Evolutionary conservation across 1,139 yeast genomes (phyloP).

Genomic region (Sugiyamaella castrensis): DNA sequence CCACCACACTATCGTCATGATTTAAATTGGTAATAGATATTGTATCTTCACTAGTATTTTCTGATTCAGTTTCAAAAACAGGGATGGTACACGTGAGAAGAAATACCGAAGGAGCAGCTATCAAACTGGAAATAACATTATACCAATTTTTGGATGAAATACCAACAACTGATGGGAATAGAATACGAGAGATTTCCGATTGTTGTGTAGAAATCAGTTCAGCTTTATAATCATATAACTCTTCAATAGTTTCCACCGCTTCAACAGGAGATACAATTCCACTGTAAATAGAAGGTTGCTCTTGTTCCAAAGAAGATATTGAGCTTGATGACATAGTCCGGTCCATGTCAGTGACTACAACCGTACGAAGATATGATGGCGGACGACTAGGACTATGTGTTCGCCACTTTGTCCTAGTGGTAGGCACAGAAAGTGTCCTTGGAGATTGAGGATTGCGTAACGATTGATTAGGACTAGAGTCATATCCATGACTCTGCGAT

Average conservation of each 20-base stretch:
- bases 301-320: background rate
- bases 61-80: constrained; percentile 37
- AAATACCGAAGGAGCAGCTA: constrained; percentile 45
- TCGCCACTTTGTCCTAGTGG: background rate
- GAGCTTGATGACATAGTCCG: background rate
- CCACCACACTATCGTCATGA: background rate
- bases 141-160: constrained; percentile 27
- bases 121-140: constrained; percentile 33
- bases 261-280: background rate
- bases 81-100: constrained; percentile 51
- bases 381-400: background rate
- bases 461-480: too few species aligned
- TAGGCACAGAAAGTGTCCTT: background rate
- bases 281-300: too few species aligned
- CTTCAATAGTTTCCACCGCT: constrained; percentile 11
- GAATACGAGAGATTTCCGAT: constrained; percentile 18
- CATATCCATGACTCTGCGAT: too few species aligned
- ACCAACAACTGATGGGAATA: constrained; percentile 32
- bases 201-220: background rate
- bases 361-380: constrained; percentile 15
- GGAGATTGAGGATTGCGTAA: too few species aligned
- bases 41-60: constrained; percentile 19
- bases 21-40: background rate
- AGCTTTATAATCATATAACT: constrained; percentile 6
- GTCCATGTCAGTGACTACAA: constrained; percentile 19